These are phyloP conservation scores for Apophysomyces sp. DNA, from an alignment of 371 early-diverging fungal genomes.

Conservation along the genomic window DNA sequence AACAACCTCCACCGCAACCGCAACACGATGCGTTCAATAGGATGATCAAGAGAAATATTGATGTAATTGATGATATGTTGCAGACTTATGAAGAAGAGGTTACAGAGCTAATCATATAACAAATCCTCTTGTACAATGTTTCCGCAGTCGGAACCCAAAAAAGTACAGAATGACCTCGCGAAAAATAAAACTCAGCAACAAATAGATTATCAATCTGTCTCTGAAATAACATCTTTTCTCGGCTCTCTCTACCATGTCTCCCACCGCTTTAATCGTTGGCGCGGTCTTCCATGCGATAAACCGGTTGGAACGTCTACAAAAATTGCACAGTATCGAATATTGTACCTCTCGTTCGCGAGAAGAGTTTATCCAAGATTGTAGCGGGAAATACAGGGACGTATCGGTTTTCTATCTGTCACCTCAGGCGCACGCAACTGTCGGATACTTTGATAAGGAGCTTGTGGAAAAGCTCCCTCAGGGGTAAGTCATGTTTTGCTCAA, in stretches of 20 bases:
- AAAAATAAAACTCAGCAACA: too few species aligned
- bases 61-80: too few species aligned
- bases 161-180: too few species aligned
- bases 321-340: slow-evolving; percentile 22
- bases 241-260: neutral
- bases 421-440: slow-evolving; percentile 20
- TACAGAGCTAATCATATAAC: too few species aligned
- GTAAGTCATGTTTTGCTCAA: neutral
- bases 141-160: too few species aligned
- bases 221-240: neutral
- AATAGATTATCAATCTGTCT: too few species aligned
- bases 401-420: slow-evolving; percentile 24
- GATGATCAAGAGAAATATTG: too few species aligned
- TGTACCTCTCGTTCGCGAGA: slow-evolving; percentile 28
- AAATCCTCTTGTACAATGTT: too few species aligned
- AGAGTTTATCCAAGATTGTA: slow-evolving; percentile 39
- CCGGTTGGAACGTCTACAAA: slow-evolving; percentile 19
- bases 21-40: too few species aligned
- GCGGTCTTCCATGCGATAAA: slow-evolving; percentile 31
- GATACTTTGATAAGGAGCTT: slow-evolving; percentile 35
- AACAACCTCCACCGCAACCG: too few species aligned
- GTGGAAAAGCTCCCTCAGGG: slow-evolving; percentile 27
- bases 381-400: slow-evolving; percentile 30
- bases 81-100: too few species aligned
- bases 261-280: slow-evolving; percentile 34